Evolutionary conservation across 441 rosid species (phyloP).

Genomic region (Croton laevigatus): DNA sequence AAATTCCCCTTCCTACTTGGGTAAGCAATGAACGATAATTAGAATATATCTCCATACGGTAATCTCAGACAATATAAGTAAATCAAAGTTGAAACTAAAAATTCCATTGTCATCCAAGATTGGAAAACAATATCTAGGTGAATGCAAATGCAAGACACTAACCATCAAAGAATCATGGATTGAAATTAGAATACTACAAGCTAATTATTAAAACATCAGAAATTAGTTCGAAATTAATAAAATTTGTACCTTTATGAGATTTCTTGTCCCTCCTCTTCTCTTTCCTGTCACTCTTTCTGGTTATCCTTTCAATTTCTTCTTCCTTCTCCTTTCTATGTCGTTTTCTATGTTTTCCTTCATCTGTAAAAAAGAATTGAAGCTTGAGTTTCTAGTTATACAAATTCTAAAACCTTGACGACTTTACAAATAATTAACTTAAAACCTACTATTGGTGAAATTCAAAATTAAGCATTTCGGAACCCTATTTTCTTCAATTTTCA

Average conservation of each 20-base stretch:
- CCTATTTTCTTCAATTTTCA: conserved; percentile 4
- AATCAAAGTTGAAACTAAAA: background rate
- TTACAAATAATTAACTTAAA: background rate
- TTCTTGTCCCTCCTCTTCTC: conserved; percentile 52
- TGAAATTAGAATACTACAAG: background rate
- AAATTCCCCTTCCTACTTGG: conserved; percentile 1
- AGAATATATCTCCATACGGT: background rate
- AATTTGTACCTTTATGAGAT: conserved; percentile 56
- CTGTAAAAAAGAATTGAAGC: conserved; percentile 25
- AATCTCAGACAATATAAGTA: background rate
- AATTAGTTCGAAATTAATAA: background rate
- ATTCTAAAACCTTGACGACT: background rate
- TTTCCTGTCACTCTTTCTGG: conserved; percentile 47
- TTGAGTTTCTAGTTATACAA: background rate
- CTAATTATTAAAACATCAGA: background rate
- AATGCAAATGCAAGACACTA: background rate
- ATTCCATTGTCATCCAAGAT: background rate
- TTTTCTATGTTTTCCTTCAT: conserved; percentile 53
- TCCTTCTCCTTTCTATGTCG: conserved; percentile 50
- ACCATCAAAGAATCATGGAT: background rate
- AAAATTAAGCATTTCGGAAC: background rate
- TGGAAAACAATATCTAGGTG: background rate
- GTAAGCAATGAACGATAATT: background rate
- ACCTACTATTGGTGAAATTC: background rate
- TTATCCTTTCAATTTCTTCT: conserved; percentile 38